A percentile compares a stretch with the other conserved stretches of the same genome.
Conservation (phyloP, 106 monocot species). For the Phalaenopsis aphrodite region DNA sequence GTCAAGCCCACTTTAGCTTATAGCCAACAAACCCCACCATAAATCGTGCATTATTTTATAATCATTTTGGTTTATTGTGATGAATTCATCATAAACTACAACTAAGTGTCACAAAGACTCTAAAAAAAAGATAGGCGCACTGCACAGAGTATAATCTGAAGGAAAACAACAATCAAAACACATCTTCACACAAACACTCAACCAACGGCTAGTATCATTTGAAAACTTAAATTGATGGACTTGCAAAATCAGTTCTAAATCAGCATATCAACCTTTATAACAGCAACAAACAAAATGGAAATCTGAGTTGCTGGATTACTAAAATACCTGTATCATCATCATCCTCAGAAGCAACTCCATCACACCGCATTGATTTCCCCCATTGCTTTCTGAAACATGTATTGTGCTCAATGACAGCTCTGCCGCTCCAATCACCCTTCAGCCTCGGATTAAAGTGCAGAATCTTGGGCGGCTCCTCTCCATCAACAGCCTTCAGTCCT, state of each 20-base stretch:
- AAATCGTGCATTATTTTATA: no score
- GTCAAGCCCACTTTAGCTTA: neutral
- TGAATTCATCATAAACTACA: no score
- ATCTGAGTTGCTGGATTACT: neutral
- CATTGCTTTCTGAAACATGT: conserved; percentile 92
- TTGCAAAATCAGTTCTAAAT: no score
- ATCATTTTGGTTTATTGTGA: no score
- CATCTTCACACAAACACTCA: no score
- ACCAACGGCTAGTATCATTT: neutral
- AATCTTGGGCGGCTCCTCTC: conserved; percentile 84
- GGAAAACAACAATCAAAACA: no score
- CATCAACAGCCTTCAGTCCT: conserved; percentile 74
- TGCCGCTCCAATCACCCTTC: conserved; percentile 74
- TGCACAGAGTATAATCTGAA: no score
- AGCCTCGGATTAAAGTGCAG: conserved; percentile 75
- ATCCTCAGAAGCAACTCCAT: conserved; percentile 34
- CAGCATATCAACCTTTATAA: no score
- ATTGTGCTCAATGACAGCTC: conserved; percentile 74
- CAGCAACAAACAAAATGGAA: neutral
- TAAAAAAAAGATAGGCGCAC: no score
- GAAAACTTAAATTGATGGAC: neutral
- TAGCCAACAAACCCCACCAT: no score
- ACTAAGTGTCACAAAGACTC: no score
- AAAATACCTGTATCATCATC: conserved; percentile 45
- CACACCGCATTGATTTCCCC: conserved; percentile 54